Evolutionary conservation across 805 yeast species (phyloP), one percentile per base, ranked within the genome.

Genomic region (Wickerhamomyces bovis): DNA sequence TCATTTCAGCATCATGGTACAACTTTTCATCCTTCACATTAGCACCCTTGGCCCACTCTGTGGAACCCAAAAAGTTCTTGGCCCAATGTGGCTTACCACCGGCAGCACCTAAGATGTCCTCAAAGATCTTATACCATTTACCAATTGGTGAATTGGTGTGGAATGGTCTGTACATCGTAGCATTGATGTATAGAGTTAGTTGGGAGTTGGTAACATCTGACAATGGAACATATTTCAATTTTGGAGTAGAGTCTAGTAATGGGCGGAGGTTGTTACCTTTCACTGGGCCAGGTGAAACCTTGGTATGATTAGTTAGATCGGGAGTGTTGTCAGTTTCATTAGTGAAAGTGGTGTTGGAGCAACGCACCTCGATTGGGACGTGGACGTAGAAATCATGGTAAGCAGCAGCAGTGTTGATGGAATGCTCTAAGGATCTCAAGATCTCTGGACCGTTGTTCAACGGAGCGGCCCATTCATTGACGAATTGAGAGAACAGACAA

Each of bases 1-100:
- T 73, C 94, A 89, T 86, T 49, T 84, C 81, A 51, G 83, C 84
- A 51, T 78, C 83, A 44, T 69, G 67, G 46, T 68, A 71, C 38
- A 69, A 61, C 42, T 70, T 62, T 44, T 73, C 77, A 3, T 49
- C 47, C 47, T 63, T 57, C 38, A 51, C 43, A 52, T 63, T 49
- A 41, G 64, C 56, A 8, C 60, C 59, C 7, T 44, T 45, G 11
- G 65, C 63, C 56, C 62, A 54, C 12, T 68, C 64, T 3, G 61
- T 57, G 3, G 77, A 68, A 1, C 96, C 95, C 47, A 86, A 71
- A 64, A 89, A 92, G 66, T 89, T 90, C 72, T 92, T 92, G 16
- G 99, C 99, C 99, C 99, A 92, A 65, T 92, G 99, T 2, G 99
- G 99, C 63, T 82, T 86, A 39, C 99, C 99, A 33, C 85, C 89